Evolutionary conservation across 2,329 filamentous ascomycete species (phyloP).

Genomic region (Paraphaeosphaeria minitans): DNA sequence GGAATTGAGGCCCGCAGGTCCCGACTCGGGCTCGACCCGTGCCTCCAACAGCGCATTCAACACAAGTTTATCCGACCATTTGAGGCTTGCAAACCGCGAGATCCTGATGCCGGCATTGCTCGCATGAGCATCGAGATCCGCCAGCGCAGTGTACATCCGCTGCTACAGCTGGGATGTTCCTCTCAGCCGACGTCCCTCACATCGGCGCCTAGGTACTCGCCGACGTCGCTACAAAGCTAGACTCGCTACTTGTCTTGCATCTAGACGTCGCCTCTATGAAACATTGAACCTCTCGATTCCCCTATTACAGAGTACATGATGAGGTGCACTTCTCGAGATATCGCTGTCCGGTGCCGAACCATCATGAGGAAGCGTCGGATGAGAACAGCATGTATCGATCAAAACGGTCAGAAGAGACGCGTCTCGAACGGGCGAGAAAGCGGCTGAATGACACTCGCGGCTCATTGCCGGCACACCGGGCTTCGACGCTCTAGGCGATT

Average conservation of each 20-base stretch:
- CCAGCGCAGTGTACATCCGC: constrained; percentile 27
- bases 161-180: neutral
- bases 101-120: constrained; percentile 20
- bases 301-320: constrained; percentile 15
- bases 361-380: constrained; percentile 21
- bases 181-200: neutral
- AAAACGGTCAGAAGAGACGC: constrained; percentile 28
- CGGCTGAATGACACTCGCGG: constrained; percentile 34
- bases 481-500: constrained; percentile 38
- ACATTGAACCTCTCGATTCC: constrained; percentile 13
- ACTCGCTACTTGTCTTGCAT: constrained; percentile 21
- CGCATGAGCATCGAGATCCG: constrained; percentile 27
- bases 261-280: constrained; percentile 24
- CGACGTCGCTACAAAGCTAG: constrained; percentile 2
- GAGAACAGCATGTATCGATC: constrained; percentile 38
- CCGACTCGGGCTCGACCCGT: constrained; percentile 35
- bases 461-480: constrained; percentile 38
- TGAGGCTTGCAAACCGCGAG: constrained; percentile 16
- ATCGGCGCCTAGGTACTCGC: neutral
- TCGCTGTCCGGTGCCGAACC: neutral
- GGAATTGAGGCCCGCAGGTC: constrained; percentile 34
- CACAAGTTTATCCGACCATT: constrained; percentile 46
- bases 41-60: constrained; percentile 32
- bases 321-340: neutral
- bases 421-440: constrained; percentile 27